These are phyloP conservation scores for Cladosporium sp. DNA, from an alignment of 2,329 filamentous ascomycete species.

Conservation along the genomic window DNA sequence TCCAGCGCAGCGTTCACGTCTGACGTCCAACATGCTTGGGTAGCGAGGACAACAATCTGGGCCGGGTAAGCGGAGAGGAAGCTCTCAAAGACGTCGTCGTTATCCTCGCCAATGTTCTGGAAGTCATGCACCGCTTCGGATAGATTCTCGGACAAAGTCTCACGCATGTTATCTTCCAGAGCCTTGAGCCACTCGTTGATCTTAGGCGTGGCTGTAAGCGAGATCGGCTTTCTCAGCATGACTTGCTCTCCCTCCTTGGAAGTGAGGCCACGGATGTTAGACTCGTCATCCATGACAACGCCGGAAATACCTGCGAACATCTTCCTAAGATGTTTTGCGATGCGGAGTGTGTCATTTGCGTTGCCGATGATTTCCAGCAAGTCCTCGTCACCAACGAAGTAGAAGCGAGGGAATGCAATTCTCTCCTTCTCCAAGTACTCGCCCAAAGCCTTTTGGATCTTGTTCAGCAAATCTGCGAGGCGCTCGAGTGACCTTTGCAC, in stretches of 20 bases:
- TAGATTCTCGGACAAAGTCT: constrained; percentile 82
- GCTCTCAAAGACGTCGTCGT: constrained; percentile 62
- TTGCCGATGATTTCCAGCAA: constrained; percentile 98
- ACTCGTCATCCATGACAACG: constrained; percentile 83
- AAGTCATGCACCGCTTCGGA: constrained; percentile 82
- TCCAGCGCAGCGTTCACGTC: constrained; percentile 72
- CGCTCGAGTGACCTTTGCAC: constrained; percentile 94
- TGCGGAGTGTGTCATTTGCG: constrained; percentile 91
- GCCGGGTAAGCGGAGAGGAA: constrained; percentile 83
- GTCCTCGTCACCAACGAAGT: constrained; percentile 98
- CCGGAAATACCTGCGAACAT: constrained; percentile 98
- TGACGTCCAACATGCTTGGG: constrained; percentile 89
- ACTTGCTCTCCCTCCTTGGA: constrained; percentile 94
- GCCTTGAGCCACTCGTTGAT: constrained; percentile 99
- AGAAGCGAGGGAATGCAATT: constrained; percentile 96
- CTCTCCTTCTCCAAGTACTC: constrained; percentile 98
- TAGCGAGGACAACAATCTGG: constrained; percentile 90
- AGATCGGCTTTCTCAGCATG: constrained; percentile 81
- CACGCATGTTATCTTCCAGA: constrained; percentile 88
- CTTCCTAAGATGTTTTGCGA: constrained; percentile 98
- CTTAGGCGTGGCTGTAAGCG: constrained; percentile 83
- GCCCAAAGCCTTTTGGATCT: constrained; percentile 97
- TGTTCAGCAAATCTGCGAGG: constrained; percentile 92
- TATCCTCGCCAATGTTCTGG: constrained; percentile 61
- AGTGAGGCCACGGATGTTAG: constrained; percentile 81